Percentiles rank a stretch among this genome's conserved stretches.
Conservation (phyloP, 176 grass and related monocot genomes). For the sorghum (Sorghum bicolor) region Sorghum_bicolor_NCBIv3 NC_012873.2:52406001-52406500, state of each 20-base stretch:
- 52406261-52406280: neutral
- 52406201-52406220: neutral
- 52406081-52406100: too few relatives aligned
- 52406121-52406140: slow-evolving; percentile 60
- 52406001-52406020: too few relatives aligned
- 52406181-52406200: slow-evolving; percentile 29
- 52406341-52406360: neutral
- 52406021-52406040: too few relatives aligned
- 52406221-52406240: neutral
- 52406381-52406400: neutral
- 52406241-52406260: slow-evolving; percentile 12
- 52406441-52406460: slow-evolving; percentile 45
- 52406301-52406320: too few relatives aligned
- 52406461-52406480: slow-evolving; percentile 23
- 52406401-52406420: slow-evolving; percentile 52
- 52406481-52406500: slow-evolving; percentile 27
- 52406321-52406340: neutral
- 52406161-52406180: slow-evolving; percentile 62
- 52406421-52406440: slow-evolving; percentile 55
- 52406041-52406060: too few relatives aligned
- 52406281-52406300: too few relatives aligned
- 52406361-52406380: neutral
- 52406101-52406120: neutral
- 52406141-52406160: slow-evolving; percentile 55
- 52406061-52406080: too few relatives aligned